Percentiles rank a stretch among this genome's conserved stretches.
Evolutionary conservation across 2,329 filamentous ascomycete genomes (phyloP).

Genomic region (Pseudogymnoascus sp.): DNA sequence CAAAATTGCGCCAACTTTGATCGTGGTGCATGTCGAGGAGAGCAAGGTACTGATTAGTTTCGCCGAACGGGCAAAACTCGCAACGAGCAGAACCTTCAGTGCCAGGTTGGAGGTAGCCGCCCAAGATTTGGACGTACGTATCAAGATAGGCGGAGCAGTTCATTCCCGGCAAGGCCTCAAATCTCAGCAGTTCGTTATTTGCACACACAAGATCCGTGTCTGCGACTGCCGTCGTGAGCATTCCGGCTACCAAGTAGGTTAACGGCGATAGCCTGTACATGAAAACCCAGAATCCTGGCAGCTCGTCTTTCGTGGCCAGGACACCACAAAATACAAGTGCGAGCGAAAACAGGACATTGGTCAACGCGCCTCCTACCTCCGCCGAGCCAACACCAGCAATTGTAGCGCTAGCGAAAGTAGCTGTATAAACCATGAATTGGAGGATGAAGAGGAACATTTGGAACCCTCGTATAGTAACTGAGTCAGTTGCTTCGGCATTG

Average conservation of each 20-base stretch:
- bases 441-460: conserved; percentile 71
- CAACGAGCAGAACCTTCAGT: conserved; percentile 35
- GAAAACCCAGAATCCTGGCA: conserved; percentile 73
- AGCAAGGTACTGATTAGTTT: conserved; percentile 47
- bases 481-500: conserved; percentile 54
- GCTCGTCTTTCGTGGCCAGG: conserved; percentile 49
- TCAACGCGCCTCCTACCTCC: conserved; percentile 66
- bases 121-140: conserved; percentile 39
- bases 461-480: conserved; percentile 59
- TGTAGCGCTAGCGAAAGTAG: conserved; percentile 71
- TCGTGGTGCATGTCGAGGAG: conserved; percentile 44
- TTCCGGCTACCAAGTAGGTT: conserved; percentile 67
- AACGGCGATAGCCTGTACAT: conserved; percentile 76
- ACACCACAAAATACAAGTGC: conserved; percentile 69
- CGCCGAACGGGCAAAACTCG: conserved; percentile 44
- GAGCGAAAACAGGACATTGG: conserved; percentile 64
- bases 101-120: conserved; percentile 41
- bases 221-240: conserved; percentile 62
- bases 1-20: conserved; percentile 62
- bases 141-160: conserved; percentile 54
- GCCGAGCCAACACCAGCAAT: conserved; percentile 67
- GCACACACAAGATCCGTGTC: conserved; percentile 59
- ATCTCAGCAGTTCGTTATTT: conserved; percentile 55
- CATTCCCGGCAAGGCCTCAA: conserved; percentile 48
- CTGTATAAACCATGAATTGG: conserved; percentile 68